phyloP scores from a whole-genome alignment of 768 basidiomycete genomes.

The Mycena crocata region DNA sequence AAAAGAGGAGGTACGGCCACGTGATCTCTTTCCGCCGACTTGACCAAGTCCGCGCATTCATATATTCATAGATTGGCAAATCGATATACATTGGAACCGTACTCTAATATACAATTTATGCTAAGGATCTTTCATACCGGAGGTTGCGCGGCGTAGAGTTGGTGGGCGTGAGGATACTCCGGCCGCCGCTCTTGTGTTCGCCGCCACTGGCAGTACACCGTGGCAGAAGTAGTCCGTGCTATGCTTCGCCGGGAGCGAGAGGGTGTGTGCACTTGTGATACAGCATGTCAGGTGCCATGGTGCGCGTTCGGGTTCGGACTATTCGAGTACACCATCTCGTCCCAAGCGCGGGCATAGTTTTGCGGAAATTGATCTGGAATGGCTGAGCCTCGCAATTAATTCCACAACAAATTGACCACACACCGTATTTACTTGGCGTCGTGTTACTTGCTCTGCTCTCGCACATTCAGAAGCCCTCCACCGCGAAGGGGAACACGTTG shows the following conservation, averaged over 20 bases:
- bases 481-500: conserved; percentile 52
- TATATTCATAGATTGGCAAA: too few relatives aligned
- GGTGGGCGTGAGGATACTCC: conserved; percentile 33
- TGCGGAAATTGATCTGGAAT: conserved; percentile 79
- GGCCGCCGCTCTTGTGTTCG: conserved; percentile 29
- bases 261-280: conserved; percentile 43
- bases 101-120: too few relatives aligned
- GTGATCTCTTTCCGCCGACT: too few relatives aligned
- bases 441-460: conserved; percentile 9
- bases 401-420: neutral
- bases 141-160: conserved; percentile 39
- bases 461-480: conserved; percentile 36
- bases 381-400: conserved; percentile 47
- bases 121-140: too few relatives aligned
- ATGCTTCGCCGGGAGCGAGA: too few relatives aligned
- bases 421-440: conserved; percentile 31
- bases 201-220: conserved; percentile 31
- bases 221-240: conserved; percentile 40
- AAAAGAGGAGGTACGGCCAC: too few relatives aligned
- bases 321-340: conserved; percentile 66
- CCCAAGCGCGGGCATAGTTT: conserved; percentile 65
- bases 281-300: conserved; percentile 31
- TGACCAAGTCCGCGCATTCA: too few relatives aligned
- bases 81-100: too few relatives aligned
- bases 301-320: conserved; percentile 41